Evolutionary conservation across 2,329 filamentous ascomycete species (phyloP).

Genomic region (Apiospora aurea): DNA sequence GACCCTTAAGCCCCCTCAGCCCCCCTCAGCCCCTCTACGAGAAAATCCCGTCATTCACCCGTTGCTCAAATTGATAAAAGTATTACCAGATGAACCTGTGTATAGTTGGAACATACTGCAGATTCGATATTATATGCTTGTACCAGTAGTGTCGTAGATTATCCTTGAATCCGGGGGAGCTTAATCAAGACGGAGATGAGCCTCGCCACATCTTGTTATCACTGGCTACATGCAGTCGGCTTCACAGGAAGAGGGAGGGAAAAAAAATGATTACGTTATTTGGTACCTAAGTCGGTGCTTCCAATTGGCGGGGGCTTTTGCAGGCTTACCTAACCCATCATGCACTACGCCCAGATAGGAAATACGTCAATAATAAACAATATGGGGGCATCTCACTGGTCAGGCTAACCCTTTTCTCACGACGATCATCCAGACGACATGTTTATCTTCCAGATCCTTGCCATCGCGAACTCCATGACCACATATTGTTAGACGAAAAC

Average conservation of each 20-base stretch:
- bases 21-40: slow-evolving; percentile 1
- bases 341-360: not conserved
- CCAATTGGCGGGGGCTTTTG: not conserved
- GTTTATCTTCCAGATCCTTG: not conserved
- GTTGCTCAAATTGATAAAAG: not conserved
- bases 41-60: not conserved
- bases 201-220: not conserved
- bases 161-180: not conserved
- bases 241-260: not conserved
- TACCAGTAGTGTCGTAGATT: not conserved
- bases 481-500: not conserved
- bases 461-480: not conserved
- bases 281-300: not conserved
- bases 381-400: slow-evolving; percentile 11
- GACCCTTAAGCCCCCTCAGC: not conserved
- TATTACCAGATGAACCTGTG: not conserved
- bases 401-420: not conserved
- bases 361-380: slow-evolving; percentile 20
- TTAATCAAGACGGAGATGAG: not conserved
- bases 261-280: not conserved
- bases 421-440: not conserved
- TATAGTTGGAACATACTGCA: not conserved
- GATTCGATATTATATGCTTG: not conserved
- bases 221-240: not conserved
- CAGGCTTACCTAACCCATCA: not conserved